A percentile compares a stretch with the other conserved stretches of the same genome.
phyloP scores from a whole-genome alignment of 2,329 filamentous ascomycete genomes.

The Leptographium galeiforme region DNA sequence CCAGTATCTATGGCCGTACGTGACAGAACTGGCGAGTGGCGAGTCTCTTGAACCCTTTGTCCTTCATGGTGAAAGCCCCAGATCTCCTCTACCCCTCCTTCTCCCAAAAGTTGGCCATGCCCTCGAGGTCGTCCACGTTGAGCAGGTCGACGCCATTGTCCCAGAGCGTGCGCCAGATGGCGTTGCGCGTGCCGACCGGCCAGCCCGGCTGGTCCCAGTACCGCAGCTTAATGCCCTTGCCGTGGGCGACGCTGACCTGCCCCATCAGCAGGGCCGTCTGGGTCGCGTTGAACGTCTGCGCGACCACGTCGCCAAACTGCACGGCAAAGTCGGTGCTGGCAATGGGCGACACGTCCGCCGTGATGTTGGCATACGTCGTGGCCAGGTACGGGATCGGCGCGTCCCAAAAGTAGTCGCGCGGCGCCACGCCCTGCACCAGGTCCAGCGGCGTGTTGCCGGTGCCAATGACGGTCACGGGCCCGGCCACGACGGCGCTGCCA shows the following conservation, averaged over 20 bases:
- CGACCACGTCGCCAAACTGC: conserved; percentile 21
- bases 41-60: neutral
- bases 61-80: too few relatives aligned
- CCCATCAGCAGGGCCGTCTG: conserved; percentile 35
- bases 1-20: neutral
- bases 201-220: conserved; percentile 52
- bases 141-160: conserved; percentile 44
- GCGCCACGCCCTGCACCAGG: conserved; percentile 41
- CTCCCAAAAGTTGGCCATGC: conserved; percentile 23
- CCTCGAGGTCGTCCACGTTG: conserved; percentile 50
- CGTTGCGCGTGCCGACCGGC: conserved; percentile 43
- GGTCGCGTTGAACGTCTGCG: conserved; percentile 24
- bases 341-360: conserved; percentile 14
- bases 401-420: conserved; percentile 28
- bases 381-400: conserved; percentile 13
- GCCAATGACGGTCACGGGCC: conserved; percentile 52
- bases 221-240: conserved; percentile 41
- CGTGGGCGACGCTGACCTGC: conserved; percentile 40
- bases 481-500: conserved; percentile 29
- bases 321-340: conserved; percentile 22
- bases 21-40: neutral
- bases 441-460: conserved; percentile 50
- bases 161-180: conserved; percentile 42
- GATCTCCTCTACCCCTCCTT: neutral
- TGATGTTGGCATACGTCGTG: conserved; percentile 13